Evolutionary conservation across 2,329 filamentous ascomycete species (phyloP), one percentile per base, ranked within the genome.

Genomic region (Cadophora sp.): DNA sequence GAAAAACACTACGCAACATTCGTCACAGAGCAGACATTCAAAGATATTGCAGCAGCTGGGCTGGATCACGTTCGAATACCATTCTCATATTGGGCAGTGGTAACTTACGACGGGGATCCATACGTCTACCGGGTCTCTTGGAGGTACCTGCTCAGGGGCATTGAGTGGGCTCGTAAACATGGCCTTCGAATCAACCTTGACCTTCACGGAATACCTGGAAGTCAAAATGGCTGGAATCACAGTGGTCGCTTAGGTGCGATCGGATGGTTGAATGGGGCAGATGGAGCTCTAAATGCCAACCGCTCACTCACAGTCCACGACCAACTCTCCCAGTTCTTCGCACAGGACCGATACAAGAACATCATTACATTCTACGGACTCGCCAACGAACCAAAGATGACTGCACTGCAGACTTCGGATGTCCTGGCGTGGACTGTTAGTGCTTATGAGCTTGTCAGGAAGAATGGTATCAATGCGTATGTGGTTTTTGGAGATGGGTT

Each of bases 171-270:
- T 53, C 91, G 96, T 30, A 94, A 96, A 76, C 91, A 97, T 78
- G 96, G 96, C 0, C 83, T 99, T 4, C 91, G 96, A 1, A 89
- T 99, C 48, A 98, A 98, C 70, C 87, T 99, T 4, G 96, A 99
- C 78, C 81, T 97, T 4, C 96, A 99, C 80, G 94, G 86, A n/a
- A 83, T 96, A 0, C 95, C 95, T 0, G 96, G 96, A 0, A 95
- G 91, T 68, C 96, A 98, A 76, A 99, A 99, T 75, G 96, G 96
- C 1, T 98, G 95, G 95, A 97, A 97, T 74, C 96, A 99, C 79
- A 96, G 92, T 73, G 96, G 96, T 0, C 88, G 89, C 11, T 90
- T 91, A 77, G 95, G 96, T 0, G 68, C 80, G 0, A 95, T 98
- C 70, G 85, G 88, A 30, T 99, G 96, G 96, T 81, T 98, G 47